Conservation (phyloP, 2,329 filamentous ascomycete species). For the Paecilomyces fulvus region DNA sequence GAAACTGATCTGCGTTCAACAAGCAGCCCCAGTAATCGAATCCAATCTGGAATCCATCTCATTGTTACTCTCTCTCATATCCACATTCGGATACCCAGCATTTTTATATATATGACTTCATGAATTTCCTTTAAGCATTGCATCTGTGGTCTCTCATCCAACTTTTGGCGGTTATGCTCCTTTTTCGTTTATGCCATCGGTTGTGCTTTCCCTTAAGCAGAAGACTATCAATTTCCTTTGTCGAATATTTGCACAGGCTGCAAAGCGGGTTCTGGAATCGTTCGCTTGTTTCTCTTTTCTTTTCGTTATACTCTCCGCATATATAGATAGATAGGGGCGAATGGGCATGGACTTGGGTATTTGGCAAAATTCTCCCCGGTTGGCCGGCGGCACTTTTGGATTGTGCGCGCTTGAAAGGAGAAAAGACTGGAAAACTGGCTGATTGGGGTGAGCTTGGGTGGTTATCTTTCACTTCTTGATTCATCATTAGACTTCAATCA, state of each 20-base stretch:
- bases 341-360: neutral
- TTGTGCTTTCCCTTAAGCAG: constrained; percentile 3
- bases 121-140: constrained; percentile 12
- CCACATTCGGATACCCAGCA: neutral
- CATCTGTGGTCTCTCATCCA: constrained; percentile 4
- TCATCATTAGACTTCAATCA: constrained; percentile 7
- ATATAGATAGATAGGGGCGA: neutral
- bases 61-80: constrained; percentile 7
- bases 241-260: neutral
- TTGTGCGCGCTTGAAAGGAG: constrained; percentile 9
- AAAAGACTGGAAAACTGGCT: constrained; percentile 8
- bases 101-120: constrained; percentile 16
- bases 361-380: constrained; percentile 14
- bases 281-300: constrained; percentile 9
- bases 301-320: constrained; percentile 13
- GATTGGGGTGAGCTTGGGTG: constrained; percentile 11
- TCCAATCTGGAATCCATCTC: constrained; percentile 2
- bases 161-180: constrained; percentile 3
- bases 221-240: neutral
- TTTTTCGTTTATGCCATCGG: constrained; percentile 3
- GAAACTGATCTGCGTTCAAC: constrained; percentile 1
- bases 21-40: neutral
- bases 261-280: neutral
- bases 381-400: constrained; percentile 16
- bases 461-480: constrained; percentile 9